A percentile compares a stretch with the other conserved stretches of the same genome.
Conservation (phyloP, 768 basidiomycete genomes). For the Dacryopinax spathularia region DNA sequence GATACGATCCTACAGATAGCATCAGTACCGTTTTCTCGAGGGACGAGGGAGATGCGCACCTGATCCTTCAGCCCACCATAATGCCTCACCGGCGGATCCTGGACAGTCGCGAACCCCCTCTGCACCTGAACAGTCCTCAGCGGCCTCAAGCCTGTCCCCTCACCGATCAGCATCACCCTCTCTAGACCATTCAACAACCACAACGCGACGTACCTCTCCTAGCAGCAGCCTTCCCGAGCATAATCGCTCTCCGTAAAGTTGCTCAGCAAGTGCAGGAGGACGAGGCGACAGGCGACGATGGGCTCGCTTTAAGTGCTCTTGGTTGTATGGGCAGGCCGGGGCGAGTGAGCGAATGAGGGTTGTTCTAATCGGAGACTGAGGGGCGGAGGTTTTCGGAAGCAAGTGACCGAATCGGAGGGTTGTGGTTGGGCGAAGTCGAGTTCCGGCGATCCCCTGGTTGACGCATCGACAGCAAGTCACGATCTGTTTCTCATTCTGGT, state of each 20-base stretch:
- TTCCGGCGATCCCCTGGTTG: too few species aligned
- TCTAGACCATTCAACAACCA: background rate
- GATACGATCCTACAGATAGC: slow-evolving; percentile 45
- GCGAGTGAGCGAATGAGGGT: background rate
- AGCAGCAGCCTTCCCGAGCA: slow-evolving; percentile 1
- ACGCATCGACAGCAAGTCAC: too few species aligned
- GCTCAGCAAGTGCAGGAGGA: background rate
- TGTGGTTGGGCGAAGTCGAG: background rate
- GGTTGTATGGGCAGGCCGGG: background rate
- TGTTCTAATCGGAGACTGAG: background rate
- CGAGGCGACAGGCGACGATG: too few species aligned
- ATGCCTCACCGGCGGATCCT: slow-evolving; percentile 72
- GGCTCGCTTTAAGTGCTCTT: too few species aligned
- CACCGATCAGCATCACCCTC: background rate
- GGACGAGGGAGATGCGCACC: slow-evolving; percentile 15
- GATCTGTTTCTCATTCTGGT: too few species aligned
- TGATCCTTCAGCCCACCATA: slow-evolving; percentile 94
- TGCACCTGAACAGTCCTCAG: background rate
- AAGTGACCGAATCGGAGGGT: background rate
- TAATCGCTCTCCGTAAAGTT: background rate
- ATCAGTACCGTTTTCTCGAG: background rate
- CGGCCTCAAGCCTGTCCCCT: background rate
- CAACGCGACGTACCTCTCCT: background rate
- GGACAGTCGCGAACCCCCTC: slow-evolving; percentile 47
- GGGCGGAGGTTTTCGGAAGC: background rate